Base-by-base conservation (phyloP, 2,329 filamentous ascomycete genomes). In the Metarhizium anisopliae region DNA sequence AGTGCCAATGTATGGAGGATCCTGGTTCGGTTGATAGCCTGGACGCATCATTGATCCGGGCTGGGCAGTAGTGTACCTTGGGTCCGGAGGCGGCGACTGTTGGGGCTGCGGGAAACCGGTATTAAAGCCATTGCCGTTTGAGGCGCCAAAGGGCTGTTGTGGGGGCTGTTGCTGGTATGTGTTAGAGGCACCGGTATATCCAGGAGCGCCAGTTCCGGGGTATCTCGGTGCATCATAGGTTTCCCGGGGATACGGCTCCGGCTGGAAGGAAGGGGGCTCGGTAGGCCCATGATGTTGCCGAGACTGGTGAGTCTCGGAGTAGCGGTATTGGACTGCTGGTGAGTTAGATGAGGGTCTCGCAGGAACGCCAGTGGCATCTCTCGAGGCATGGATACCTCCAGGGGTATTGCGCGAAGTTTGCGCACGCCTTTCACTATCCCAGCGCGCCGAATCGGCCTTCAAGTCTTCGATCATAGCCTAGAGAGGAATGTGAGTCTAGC, bases 401-500 rank as follows among this genome's bases (percentile, higher is more conserved):
- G 74, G 69, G 66, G 74, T 72, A 62, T 73, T 77, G 67, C 77
- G 77, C 68, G 73, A 75, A 62, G 74, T 79, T 68, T 78, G 79
- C 64, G 76, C 77, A 66, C 80, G 76, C 67, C 80, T 76, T 70
- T 84, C 81, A 68, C 76, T 77, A 63, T 83, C 80, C 81, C 81
- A 84, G 59, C 80, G 77, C 59, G 79, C 77, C 61, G 81, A 84
- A 68, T 84, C 81, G 67, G 77, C 79, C 64, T 84, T 84, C 56
- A 84, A 70, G 62, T 83, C 80, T 67, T 81, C 79, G 54, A 84
- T 84, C 81, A 84, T 84, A 56, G 81, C 80, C 81, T 84, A 42
- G 56, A 70, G 29, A 42, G 18, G n/a, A 18, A 20, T 20, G 11
- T 53, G 14, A 56, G 38, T 36, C n/a, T 55, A 13, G 51, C 4